Evolutionary conservation across 2,329 filamentous ascomycete genomes (phyloP), one percentile per base, ranked within the genome.

Genomic region (Coniochaeta sp.): DNA sequence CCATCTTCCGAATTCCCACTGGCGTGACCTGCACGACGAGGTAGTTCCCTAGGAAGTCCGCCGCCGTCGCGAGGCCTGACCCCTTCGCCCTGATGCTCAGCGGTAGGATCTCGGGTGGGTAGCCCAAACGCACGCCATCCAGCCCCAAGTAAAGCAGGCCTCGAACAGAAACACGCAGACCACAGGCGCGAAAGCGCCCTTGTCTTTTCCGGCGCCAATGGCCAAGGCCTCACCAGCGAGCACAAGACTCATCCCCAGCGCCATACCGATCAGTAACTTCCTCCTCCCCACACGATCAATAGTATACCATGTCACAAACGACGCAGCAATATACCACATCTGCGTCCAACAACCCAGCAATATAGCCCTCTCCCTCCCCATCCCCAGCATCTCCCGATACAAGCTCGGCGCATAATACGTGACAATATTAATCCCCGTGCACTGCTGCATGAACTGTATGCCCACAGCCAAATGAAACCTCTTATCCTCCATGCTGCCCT

Each of bases 41-140:
- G 56, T 65, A 68, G 18, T 65, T 69, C 40, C 56, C 55, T 6
- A 57, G 22, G 31, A 56, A 96, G 65, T 96, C 96, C 30, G 90
- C 83, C 18, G 91, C 91, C 2, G 91, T 95, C 55, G 90, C 95
- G 65, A 96, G 70, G 77, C 89, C 95, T 47, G 91, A 90, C 54
- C 91, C 91, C 74, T 96, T 96, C 49, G 91, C 92, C 63, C 91
- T 83, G 65, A 96, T 95, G 71, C 88, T 95, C 53, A 96, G 76
- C 3, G 91, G 91, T 33, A 96, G 75, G 57, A 96, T 96, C 75
- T 96, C 91, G 16, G 91, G 91, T 14, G 91, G 91, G 66, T 96
- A 96, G n/a, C 74, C 91, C 91, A 96, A 20, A 53, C 51, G 18
- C 50, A 52, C 0, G 55, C 53, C 55, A 58, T 55, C 51, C 53